Percentiles rank a stretch among this genome's conserved stretches.
Conservation (phyloP, 2,329 filamentous ascomycete species). For the Cercospora zeina region DNA sequence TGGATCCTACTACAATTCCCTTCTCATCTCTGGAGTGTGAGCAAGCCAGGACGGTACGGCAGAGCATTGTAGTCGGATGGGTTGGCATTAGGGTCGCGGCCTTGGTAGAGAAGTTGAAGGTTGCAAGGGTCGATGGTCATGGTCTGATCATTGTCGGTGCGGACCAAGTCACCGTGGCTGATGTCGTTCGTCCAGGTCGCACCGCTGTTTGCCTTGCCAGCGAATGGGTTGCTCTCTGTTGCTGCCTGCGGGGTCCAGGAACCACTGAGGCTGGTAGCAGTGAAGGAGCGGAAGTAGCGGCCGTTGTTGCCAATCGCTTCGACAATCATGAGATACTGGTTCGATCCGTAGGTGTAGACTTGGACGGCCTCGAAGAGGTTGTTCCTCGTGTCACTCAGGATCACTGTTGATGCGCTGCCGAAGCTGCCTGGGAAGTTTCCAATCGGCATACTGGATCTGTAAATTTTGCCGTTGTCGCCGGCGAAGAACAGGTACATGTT, state of each 20-base stretch:
- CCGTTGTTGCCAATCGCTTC: constrained; percentile 60
- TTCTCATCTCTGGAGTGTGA: constrained; percentile 47
- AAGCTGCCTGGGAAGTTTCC: constrained; percentile 63
- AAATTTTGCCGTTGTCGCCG: constrained; percentile 67
- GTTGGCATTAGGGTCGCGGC: constrained; percentile 40
- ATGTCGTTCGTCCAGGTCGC: constrained; percentile 68
- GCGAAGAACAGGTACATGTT: constrained; percentile 69
- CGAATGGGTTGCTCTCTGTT: constrained; percentile 61
- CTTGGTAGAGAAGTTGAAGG: constrained; percentile 65
- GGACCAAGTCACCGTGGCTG: constrained; percentile 64
- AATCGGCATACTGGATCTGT: constrained; percentile 64
- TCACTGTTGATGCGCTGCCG: constrained; percentile 51
- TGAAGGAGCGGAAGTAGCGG: constrained; percentile 68
- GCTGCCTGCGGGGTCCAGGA: constrained; percentile 60
- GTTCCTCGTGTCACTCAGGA: constrained; percentile 56
- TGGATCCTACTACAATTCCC: background rate
- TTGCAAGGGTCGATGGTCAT: constrained; percentile 63
- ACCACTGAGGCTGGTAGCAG: constrained; percentile 58
- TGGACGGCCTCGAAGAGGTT: constrained; percentile 67
- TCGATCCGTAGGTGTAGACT: constrained; percentile 62
- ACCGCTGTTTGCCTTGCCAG: constrained; percentile 66
- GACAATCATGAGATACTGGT: constrained; percentile 67
- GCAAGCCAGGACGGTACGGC: constrained; percentile 58
- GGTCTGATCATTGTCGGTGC: constrained; percentile 60
- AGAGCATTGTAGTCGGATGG: constrained; percentile 54